Percentiles rank a stretch among this genome's conserved stretches.
Conservation (phyloP, 257 asterid species). For the Nemophila menziesii region DNA sequence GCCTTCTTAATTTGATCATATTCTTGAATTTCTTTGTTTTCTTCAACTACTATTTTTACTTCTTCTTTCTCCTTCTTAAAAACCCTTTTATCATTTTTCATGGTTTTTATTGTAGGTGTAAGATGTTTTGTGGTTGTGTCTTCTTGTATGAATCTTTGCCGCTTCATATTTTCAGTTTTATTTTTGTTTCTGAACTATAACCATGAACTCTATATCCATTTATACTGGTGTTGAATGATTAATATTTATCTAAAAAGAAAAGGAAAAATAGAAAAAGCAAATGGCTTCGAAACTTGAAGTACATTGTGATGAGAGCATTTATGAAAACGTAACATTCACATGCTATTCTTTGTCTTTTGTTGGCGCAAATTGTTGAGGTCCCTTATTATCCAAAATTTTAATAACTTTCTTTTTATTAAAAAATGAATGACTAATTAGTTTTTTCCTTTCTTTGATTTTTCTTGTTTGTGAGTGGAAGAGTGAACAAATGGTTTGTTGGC, state of each 20-base stretch:
- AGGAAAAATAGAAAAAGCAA: neutral
- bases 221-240: neutral
- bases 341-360: neutral
- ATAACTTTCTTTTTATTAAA: too few species aligned
- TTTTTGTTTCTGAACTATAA: neutral
- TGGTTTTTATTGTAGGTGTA: neutral
- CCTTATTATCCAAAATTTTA: too few species aligned
- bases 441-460: too few species aligned
- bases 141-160: neutral
- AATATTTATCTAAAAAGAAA: neutral
- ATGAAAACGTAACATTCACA: neutral
- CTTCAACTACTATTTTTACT: neutral
- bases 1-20: neutral
- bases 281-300: neutral
- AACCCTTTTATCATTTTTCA: conserved; percentile 8
- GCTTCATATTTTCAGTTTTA: neutral
- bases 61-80: conserved; percentile 6
- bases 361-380: neutral
- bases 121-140: neutral
- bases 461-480: too few species aligned
- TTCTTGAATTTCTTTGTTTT: conserved; percentile 5
- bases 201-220: neutral
- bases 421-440: too few species aligned
- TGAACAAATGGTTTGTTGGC: too few species aligned
- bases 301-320: neutral